Base-by-base conservation (phyloP, 2,329 filamentous ascomycete species). In the Beauveria rudraprayagi region DNA sequence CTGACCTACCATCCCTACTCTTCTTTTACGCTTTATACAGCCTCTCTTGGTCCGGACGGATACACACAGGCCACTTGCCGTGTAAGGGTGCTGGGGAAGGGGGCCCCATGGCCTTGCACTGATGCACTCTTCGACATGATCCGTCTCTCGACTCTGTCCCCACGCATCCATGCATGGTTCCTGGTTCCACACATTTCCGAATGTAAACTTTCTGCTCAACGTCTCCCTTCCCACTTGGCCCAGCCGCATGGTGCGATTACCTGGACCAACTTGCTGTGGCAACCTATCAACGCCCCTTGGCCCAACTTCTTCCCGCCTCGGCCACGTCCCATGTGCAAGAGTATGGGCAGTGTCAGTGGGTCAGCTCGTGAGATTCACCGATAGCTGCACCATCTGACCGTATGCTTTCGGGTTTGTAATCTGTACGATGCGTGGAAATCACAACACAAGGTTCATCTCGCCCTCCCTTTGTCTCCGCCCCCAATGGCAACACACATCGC, bases 141-240 rank as follows among this genome's bases (percentile, higher is more conserved):
- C n/a, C 37, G 34, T n/a, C 30, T 34, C 30, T 34, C 30, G 11
- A 52, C 30, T 9, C 2, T 11, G 53, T 50, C 51, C 51, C 48
- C 51, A 55, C 34, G 52, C 44, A 34, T 14, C 30, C 30, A 34
- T 34, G 11, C 34, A 37, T 57, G 51, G 60, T 61, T 61, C 60
- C 54, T 53, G 54, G 60, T 56, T 40, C 60, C 60, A 61, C 54
- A 56, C 37, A 46, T 43, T 57, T 57, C 58, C 58, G 53, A 48
- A 40, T 56, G 14, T 52, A 57, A 48, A 61, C 52, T 56, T 51
- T 51, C 26, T 50, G 52, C 37, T 56, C 46, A 61, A 52, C 53
- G 47, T 56, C 41, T 53, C 47, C 52, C 28, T 50, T 61, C 60
- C 48, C 37, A 40, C 54, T 41, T 61, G 47, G 59, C 16, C 53